Conservation (phyloP, 1,284 basidiomycete species). For the Cutaneotrichosporon sp. region DNA sequence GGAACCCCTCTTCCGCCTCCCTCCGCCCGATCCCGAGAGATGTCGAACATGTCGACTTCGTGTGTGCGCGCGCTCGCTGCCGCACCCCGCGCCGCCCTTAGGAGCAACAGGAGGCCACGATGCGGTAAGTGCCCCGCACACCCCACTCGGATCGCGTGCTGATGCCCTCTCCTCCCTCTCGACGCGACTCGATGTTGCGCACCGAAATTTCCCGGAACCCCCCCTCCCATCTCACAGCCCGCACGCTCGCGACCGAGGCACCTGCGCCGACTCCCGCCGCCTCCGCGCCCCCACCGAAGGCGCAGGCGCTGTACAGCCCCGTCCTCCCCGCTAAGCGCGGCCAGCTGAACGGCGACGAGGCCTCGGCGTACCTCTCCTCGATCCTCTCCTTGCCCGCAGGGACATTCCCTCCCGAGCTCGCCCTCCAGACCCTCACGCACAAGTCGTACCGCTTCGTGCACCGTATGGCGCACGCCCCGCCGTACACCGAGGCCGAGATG, state of each 20-base stretch:
- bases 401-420: constrained; percentile 45
- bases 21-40: neutral
- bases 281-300: neutral
- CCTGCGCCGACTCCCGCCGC: neutral
- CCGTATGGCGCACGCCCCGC: constrained; percentile 28
- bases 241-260: constrained; percentile 5
- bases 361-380: constrained; percentile 43
- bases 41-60: constrained; percentile 9
- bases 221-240: neutral
- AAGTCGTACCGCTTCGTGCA: constrained; percentile 51
- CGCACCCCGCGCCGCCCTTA: constrained; percentile 6
- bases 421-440: constrained; percentile 52
- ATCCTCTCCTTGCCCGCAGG: constrained; percentile 39
- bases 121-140: neutral
- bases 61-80: constrained; percentile 6
- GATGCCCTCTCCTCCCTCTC: no score
- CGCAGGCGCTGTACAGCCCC: neutral
- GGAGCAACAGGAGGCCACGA: constrained; percentile 7
- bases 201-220: neutral
- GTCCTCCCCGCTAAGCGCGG: neutral
- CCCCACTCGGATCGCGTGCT: neutral
- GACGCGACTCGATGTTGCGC: neutral
- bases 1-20: neutral
- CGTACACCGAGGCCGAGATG: constrained; percentile 19
- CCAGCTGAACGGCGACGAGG: constrained; percentile 25